Conservation (phyloP, 495 filamentous ascomycete species). For the Cudoniella acicularis region DNA sequence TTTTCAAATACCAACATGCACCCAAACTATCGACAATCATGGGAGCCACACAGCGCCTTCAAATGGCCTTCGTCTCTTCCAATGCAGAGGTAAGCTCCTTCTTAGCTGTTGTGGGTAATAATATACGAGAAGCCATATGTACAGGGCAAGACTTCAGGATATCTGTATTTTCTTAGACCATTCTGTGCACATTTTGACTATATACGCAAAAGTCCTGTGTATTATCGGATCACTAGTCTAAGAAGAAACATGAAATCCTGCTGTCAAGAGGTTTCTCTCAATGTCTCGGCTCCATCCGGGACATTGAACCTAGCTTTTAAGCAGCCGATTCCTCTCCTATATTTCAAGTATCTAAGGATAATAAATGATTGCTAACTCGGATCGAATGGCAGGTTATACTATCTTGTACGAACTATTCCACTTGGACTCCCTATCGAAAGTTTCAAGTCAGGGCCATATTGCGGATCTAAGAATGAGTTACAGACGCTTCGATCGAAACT, state of each 20-base stretch:
- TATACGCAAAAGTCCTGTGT: too few species aligned
- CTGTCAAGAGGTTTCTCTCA: too few species aligned
- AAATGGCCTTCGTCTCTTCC: neutral
- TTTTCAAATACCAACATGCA: neutral
- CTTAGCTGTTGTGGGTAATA: neutral
- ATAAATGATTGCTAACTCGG: neutral
- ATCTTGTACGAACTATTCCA: neutral
- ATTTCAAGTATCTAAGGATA: too few species aligned
- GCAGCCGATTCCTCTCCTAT: too few species aligned
- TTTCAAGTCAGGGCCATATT: neutral
- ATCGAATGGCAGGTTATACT: neutral
- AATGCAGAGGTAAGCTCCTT: neutral
- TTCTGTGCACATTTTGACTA: too few species aligned
- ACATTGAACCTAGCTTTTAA: too few species aligned
- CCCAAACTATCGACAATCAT: neutral
- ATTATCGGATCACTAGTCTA: too few species aligned
- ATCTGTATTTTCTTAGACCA: too few species aligned
- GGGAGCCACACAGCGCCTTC: neutral
- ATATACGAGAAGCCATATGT: too few species aligned
- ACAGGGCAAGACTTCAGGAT: too few species aligned
- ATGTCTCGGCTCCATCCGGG: too few species aligned
- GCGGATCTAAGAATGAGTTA: neutral
- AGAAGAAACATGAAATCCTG: too few species aligned
- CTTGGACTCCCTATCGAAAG: neutral
- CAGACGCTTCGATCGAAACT: neutral